Conservation (phyloP, 2,329 filamentous ascomycete species). For the Ramularia endophylla region DNA sequence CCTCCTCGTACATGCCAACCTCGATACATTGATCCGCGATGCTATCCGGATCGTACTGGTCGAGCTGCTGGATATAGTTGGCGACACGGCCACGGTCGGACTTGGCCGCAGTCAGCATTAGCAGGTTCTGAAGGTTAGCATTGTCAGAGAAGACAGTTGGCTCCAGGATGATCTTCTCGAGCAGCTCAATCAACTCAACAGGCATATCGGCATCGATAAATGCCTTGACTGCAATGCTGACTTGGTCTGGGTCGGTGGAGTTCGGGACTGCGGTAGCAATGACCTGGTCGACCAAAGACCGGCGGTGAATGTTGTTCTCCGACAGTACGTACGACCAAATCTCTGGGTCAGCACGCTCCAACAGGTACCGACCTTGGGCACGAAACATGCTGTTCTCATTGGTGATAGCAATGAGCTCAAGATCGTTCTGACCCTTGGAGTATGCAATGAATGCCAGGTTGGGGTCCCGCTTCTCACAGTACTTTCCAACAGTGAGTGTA, state of each 20-base stretch:
- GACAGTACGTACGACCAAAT: conserved; percentile 94
- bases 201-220: conserved; percentile 90
- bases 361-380: conserved; percentile 89
- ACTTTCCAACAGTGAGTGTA: conserved; percentile 85
- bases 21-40: conserved; percentile 91
- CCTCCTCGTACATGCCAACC: conserved; percentile 91
- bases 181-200: conserved; percentile 87
- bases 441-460: conserved; percentile 95
- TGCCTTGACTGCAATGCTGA: conserved; percentile 86
- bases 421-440: conserved; percentile 91
- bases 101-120: conserved; percentile 95
- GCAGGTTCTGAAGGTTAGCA: conserved; percentile 87
- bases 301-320: conserved; percentile 90
- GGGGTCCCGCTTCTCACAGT: conserved; percentile 97
- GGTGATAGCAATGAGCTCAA: conserved; percentile 95
- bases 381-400: conserved; percentile 99
- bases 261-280: conserved; percentile 81
- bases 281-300: conserved; percentile 92
- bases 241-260: conserved; percentile 86
- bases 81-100: conserved; percentile 92
- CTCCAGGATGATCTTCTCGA: conserved; percentile 99
- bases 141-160: conserved; percentile 99
- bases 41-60: conserved; percentile 84
- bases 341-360: conserved; percentile 83
- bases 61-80: conserved; percentile 90